Conservation (phyloP, 2,329 filamentous ascomycete species). For the Pseudogymnoascus sp. region DNA sequence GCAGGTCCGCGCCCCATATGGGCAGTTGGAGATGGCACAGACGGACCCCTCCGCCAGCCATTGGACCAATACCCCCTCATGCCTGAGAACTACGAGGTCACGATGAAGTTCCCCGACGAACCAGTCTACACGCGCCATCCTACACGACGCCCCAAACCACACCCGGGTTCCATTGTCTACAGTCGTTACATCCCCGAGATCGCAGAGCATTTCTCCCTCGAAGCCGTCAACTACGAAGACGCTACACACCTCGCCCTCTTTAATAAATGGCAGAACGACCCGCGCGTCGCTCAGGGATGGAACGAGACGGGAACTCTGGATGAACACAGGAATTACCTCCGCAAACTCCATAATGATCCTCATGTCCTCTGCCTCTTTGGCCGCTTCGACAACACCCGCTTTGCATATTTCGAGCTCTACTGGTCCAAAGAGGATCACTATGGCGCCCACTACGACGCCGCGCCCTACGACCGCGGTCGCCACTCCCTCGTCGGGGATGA, state of each 20-base stretch:
- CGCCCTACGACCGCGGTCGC: constrained; percentile 49
- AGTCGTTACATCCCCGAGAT: constrained; percentile 72
- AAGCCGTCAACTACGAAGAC: constrained; percentile 61
- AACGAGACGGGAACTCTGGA: constrained; percentile 70
- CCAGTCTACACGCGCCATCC: constrained; percentile 56
- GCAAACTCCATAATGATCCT: constrained; percentile 59
- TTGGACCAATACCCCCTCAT: constrained; percentile 31
- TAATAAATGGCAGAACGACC: constrained; percentile 77
- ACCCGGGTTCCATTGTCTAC: constrained; percentile 62
- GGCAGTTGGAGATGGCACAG: constrained; percentile 27
- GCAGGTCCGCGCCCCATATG: constrained; percentile 56
- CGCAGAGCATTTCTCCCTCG: constrained; percentile 67
- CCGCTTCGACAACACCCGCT: constrained; percentile 60
- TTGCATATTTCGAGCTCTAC: constrained; percentile 75
- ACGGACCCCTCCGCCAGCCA: constrained; percentile 31
- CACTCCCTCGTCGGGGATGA: constrained; percentile 52
- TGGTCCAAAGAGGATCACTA: constrained; percentile 63
- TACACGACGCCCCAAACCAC: constrained; percentile 61
- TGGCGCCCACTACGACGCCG: constrained; percentile 48
- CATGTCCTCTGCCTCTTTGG: constrained; percentile 65
- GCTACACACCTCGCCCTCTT: constrained; percentile 60
- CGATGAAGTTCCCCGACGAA: constrained; percentile 23
- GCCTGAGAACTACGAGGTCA: constrained; percentile 36
- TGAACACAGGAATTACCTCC: constrained; percentile 63
- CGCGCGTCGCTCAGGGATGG: constrained; percentile 71